Percentiles rank a stretch among this genome's conserved stretches.
phyloP scores from a whole-genome alignment of 2,329 filamentous ascomycete genomes.

The Claviceps monticola region DNA sequence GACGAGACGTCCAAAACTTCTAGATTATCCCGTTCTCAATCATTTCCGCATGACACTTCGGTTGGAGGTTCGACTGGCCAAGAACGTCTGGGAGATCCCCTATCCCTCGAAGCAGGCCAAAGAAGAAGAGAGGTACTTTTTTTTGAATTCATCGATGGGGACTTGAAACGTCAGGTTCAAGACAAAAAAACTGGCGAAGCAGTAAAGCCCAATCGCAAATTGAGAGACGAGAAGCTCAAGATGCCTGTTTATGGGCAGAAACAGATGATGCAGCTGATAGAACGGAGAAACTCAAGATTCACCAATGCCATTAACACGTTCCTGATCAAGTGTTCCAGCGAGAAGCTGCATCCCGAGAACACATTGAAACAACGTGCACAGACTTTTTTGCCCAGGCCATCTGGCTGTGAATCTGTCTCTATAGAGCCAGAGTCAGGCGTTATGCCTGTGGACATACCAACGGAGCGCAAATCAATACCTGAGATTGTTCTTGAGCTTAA shows the following conservation, averaged over 20 bases:
- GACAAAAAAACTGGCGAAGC: conserved; percentile 61
- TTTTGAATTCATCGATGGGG: conserved; percentile 87
- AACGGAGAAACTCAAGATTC: conserved; percentile 80
- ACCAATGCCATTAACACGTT: conserved; percentile 62
- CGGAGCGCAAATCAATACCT: conserved; percentile 63
- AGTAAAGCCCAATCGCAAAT: conserved; percentile 49
- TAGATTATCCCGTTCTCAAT: conserved; percentile 33
- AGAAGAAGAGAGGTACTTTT: conserved; percentile 57
- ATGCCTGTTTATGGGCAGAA: conserved; percentile 90
- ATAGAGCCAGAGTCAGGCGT: conserved; percentile 23
- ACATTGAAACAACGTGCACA: conserved; percentile 45
- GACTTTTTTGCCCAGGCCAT: conserved; percentile 47
- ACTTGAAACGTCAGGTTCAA: conserved; percentile 68
- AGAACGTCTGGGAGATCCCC: conserved; percentile 24
- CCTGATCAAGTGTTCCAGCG: conserved; percentile 55
- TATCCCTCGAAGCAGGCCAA: conserved; percentile 4
- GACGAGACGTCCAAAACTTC: conserved; percentile 47
- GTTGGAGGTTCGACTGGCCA: conserved; percentile 41
- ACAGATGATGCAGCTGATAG: conserved; percentile 79
- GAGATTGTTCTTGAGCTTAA: conserved; percentile 81
- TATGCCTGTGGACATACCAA: conserved; percentile 60
- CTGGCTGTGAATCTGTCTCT: conserved; percentile 22
- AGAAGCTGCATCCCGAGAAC: conserved; percentile 52
- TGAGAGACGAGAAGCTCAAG: conserved; percentile 67
- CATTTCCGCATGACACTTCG: conserved; percentile 38